phyloP scores from a whole-genome alignment of 495 filamentous ascomycete genomes.

The Daldinia loculata region DNA sequence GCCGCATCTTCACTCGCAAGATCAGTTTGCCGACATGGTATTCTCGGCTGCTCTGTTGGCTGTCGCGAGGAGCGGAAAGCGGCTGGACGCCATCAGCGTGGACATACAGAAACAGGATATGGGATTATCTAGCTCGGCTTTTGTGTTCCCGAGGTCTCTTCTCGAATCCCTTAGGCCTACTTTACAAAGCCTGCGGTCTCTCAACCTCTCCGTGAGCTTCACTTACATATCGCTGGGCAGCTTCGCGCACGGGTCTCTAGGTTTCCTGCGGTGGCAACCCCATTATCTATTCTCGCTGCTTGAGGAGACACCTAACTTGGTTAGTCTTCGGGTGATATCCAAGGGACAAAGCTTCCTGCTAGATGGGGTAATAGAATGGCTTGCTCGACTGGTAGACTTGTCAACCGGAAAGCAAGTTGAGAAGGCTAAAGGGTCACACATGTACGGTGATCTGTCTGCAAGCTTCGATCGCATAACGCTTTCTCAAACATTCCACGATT shows the following conservation, averaged over 20 bases:
- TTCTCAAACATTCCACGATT: conserved; percentile 13
- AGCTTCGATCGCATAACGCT: background rate
- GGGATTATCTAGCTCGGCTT: conserved; percentile 42
- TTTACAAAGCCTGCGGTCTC: conserved; percentile 21
- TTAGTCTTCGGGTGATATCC: conserved; percentile 27
- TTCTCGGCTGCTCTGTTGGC: conserved; percentile 35
- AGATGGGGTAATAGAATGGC: conserved; percentile 38
- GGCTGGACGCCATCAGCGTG: conserved; percentile 20
- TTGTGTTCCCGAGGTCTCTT: conserved; percentile 29
- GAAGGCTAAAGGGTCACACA: background rate
- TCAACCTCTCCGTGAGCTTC: conserved; percentile 40
- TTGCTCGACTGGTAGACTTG: conserved; percentile 23
- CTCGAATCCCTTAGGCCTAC: conserved; percentile 11
- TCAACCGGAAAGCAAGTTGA: conserved; percentile 12
- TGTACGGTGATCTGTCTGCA: background rate
- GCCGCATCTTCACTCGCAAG: conserved; percentile 24
- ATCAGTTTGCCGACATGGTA: conserved; percentile 38
- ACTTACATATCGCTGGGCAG: conserved; percentile 35
- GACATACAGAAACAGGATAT: conserved; percentile 31
- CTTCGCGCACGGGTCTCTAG: conserved; percentile 20
- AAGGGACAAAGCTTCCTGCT: conserved; percentile 24
- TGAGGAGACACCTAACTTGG: conserved; percentile 37
- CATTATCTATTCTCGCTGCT: conserved; percentile 40
- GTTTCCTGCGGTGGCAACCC: conserved; percentile 36
- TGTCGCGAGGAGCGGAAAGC: conserved; percentile 25